Conservation (phyloP, 306 rosid species). For the Hippophae tibetana region DNA sequence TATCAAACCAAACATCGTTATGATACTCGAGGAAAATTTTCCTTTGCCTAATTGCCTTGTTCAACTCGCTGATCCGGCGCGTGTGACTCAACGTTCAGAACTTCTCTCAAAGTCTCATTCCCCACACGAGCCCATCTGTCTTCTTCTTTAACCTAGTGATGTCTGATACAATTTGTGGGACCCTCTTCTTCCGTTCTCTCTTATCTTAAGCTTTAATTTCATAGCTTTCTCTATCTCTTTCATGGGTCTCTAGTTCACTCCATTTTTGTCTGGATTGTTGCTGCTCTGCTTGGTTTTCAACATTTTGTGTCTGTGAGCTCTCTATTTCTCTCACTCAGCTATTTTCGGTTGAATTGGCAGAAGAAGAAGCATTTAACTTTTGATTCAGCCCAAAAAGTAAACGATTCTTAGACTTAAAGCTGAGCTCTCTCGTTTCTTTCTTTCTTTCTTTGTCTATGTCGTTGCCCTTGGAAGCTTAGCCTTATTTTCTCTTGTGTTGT, state of each 20-base stretch:
- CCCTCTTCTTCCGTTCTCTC: not conserved
- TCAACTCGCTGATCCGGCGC: slow-evolving; percentile 8
- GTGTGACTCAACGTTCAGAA: not conserved
- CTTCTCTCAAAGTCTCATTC: not conserved
- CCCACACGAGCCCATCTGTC: not conserved
- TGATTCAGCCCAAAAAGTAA: slow-evolving; percentile 28
- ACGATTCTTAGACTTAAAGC: slow-evolving; percentile 35
- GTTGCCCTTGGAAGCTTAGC: not conserved
- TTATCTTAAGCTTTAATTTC: too few species aligned
- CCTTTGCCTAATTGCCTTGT: not conserved
- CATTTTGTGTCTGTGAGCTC: slow-evolving; percentile 17
- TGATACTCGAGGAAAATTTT: too few species aligned
- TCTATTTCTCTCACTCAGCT: slow-evolving; percentile 3
- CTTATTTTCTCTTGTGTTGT: slow-evolving; percentile 12
- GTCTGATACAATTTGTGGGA: too few species aligned
- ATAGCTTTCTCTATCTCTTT: not conserved
- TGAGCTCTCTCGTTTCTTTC: slow-evolving; percentile 28
- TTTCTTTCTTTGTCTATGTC: slow-evolving; percentile 13
- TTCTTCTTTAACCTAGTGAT: not conserved
- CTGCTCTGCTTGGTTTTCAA: slow-evolving; percentile 20
- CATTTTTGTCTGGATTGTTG: not conserved
- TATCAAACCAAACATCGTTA: too few species aligned
- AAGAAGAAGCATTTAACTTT: slow-evolving; percentile 28
- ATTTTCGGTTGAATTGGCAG: slow-evolving; percentile 23
- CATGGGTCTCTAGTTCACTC: not conserved